A percentile compares a stretch with the other conserved stretches of the same genome.
Evolutionary conservation across 176 grass and related monocot species (phyloP).

Genomic region (Metroxylon sagu): DNA sequence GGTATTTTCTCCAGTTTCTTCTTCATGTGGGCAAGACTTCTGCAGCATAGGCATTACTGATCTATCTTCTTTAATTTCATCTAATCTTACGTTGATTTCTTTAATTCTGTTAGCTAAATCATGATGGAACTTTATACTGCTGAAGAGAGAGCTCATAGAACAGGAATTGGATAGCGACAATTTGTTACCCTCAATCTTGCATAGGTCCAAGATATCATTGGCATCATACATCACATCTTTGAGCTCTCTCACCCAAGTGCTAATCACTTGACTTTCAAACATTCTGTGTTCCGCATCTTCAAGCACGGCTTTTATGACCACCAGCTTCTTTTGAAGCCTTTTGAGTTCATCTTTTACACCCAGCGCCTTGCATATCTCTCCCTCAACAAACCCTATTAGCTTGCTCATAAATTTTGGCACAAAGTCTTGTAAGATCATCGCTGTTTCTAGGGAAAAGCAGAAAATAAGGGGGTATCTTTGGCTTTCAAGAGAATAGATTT

Average conservation of each 20-base stretch:
- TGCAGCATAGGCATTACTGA: background rate
- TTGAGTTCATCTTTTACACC: slow-evolving; percentile 47
- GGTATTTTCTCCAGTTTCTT: background rate
- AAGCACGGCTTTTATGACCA: slow-evolving; percentile 33
- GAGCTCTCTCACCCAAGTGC: slow-evolving; percentile 40
- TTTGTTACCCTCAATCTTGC: slow-evolving; percentile 47
- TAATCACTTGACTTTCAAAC: slow-evolving; percentile 16
- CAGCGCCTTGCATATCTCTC: slow-evolving; percentile 38
- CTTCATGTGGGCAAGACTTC: too few relatives aligned
- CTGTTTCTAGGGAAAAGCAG: slow-evolving; percentile 15
- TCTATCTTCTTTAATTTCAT: slow-evolving; percentile 50
- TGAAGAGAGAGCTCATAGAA: slow-evolving; percentile 31
- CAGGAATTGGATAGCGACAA: slow-evolving; percentile 27
- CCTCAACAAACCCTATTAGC: slow-evolving; percentile 28
- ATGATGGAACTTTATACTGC: slow-evolving; percentile 29
- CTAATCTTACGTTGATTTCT: slow-evolving; percentile 44
- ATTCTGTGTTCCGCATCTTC: slow-evolving; percentile 23
- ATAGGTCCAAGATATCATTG: slow-evolving; percentile 55
- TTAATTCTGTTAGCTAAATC: slow-evolving; percentile 48
- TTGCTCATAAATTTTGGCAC: slow-evolving; percentile 32
- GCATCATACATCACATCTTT: slow-evolving; percentile 65
- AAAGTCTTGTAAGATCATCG: slow-evolving; percentile 50
- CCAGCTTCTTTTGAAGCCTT: slow-evolving; percentile 37
- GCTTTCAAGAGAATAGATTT: too few relatives aligned
- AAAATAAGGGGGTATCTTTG: too few relatives aligned